Evolutionary conservation across 2,329 filamentous ascomycete species (phyloP), one percentile per base, ranked within the genome.

Genomic region (Gaeumannomyces sp.): DNA sequence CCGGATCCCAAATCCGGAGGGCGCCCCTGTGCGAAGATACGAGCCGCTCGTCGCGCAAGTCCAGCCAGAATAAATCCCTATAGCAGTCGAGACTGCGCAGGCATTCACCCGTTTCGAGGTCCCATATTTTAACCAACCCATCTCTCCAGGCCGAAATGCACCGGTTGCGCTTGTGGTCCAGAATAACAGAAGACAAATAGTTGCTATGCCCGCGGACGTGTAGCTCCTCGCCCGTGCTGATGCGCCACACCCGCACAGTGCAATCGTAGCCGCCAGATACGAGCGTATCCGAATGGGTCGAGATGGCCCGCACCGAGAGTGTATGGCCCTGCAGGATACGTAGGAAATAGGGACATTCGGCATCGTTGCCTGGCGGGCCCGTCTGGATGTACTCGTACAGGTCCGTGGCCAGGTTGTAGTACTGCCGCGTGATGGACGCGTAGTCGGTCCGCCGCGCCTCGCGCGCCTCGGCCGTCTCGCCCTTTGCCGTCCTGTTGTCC

Each of bases 91-190:
- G 84, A 1, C 92, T 97, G 76, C 94, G 90, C 14, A 98, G 80
- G 70, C 93, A 91, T 0, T 89, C 81, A 0, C 95, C 95, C 2
- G 91, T 95, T 35, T 92, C 88, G 22, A 99, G 83, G 66, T 94
- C 95, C 95, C 95, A 99, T 16, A 99, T 94, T 77, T 97, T 98
- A 73, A 99, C 95, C 68, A 93, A 84, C 68, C 94, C 97, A 75
- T 99, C 95, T 95, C 99, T 99, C 10, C 93, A 97, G 19, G 95
- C 95, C 68, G 93, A 97, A 68, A 99, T 98, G 77, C 95, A 99
- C 57, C 94, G 90, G 72, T 96, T 96, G 66, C 95, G 90, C 71
- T 90, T 88, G 70, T 93, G 90, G 72, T 99, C 95, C 27, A 98
- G 81, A 10, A 99, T 95, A 10, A 99, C 95, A 67, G 93, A 97